A percentile compares a stretch with the other conserved stretches of the same genome.
Conservation (phyloP, 768 basidiomycete species). For the Boletus barrowsii region DNA sequence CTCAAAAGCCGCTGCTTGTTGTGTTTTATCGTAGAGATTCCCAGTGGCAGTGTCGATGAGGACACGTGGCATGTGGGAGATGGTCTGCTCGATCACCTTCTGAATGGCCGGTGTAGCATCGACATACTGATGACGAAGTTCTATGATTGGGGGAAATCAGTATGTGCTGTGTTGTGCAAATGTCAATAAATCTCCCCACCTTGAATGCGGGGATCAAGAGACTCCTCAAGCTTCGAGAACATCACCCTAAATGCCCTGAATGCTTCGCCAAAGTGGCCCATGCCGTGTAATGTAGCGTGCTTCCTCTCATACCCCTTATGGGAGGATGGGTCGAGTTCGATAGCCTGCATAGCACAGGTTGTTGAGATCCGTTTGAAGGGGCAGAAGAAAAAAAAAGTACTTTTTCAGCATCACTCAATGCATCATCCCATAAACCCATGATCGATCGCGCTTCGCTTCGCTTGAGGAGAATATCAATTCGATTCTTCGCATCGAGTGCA, state of each 20-base stretch:
- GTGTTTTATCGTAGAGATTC: neutral
- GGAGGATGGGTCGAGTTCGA: neutral
- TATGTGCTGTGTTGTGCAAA: too few relatives aligned
- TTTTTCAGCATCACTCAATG: neutral
- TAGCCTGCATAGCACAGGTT: neutral
- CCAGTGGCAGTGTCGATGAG: conserved; percentile 7
- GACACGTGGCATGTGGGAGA: neutral
- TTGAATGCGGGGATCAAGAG: neutral
- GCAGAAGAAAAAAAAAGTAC: too few relatives aligned
- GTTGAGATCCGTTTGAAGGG: too few relatives aligned
- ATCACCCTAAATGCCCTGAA: neutral
- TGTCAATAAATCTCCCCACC: too few relatives aligned
- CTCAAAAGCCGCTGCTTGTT: conserved; percentile 5
- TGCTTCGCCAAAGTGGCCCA: neutral
- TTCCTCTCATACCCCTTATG: neutral
- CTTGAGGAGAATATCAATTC: neutral
- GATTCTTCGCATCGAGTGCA: neutral
- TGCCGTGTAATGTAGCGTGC: neutral
- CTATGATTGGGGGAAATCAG: neutral
- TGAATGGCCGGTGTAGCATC: neutral
- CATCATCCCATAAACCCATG: too few relatives aligned
- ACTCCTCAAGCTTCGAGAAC: neutral
- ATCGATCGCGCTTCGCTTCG: too few relatives aligned
- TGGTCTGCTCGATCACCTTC: neutral
- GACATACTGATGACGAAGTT: neutral